Conservation (phyloP, 371 early-diverging fungal genomes). For the Apophysomyces elegans region DNA sequence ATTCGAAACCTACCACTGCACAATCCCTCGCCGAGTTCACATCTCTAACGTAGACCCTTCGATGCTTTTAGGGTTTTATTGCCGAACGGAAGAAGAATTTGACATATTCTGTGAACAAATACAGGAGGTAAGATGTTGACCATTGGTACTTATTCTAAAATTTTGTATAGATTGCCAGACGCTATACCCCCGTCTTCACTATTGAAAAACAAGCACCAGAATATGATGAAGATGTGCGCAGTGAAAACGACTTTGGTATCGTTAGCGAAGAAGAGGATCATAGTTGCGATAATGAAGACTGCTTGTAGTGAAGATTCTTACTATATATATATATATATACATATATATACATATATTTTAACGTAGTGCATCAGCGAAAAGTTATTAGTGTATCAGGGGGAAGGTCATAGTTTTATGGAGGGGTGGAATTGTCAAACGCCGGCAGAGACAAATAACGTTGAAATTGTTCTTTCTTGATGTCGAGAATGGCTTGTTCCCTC, state of each 20-base stretch:
- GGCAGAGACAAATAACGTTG: background rate
- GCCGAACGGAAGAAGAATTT: conserved; percentile 65
- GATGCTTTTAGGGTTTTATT: conserved; percentile 92
- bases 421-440: background rate
- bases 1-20: conserved; percentile 83
- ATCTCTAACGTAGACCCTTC: conserved; percentile 88
- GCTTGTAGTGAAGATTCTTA: background rate
- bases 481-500: conserved; percentile 35
- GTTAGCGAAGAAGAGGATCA: conserved; percentile 51
- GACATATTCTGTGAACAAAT: conserved; percentile 64
- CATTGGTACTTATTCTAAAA: background rate
- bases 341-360: background rate
- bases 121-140: conserved; percentile 38
- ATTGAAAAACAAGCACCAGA: conserved; percentile 69
- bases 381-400: background rate
- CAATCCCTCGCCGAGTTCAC: conserved; percentile 69
- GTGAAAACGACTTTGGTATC: conserved; percentile 56
- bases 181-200: conserved; percentile 65
- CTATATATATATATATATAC: background rate
- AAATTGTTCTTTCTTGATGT: conserved; percentile 39
- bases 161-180: conserved; percentile 43
- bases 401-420: background rate
- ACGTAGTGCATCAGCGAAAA: background rate
- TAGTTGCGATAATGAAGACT: conserved; percentile 16
- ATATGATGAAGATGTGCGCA: conserved; percentile 65